phyloP scores from a whole-genome alignment of 306 rosid species.

The Lotus japonicus region DNA sequence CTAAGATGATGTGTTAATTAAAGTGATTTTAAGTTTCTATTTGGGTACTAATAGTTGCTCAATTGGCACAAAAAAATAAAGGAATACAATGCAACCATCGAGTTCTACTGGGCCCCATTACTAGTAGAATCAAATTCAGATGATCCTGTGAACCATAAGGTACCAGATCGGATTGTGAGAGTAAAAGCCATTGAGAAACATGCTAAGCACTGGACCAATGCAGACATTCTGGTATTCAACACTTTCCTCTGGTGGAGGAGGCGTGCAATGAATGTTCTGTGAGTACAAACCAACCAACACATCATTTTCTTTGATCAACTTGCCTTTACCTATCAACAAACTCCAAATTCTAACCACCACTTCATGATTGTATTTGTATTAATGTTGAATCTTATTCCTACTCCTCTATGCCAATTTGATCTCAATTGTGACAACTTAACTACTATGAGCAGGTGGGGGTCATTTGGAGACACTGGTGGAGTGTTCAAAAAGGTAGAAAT shows the following conservation, averaged over 20 bases:
- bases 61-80: not conserved
- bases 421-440: not conserved
- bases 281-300: conserved; percentile 10
- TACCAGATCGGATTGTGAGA: conserved; percentile 55
- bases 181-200: conserved; percentile 71
- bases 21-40: not conserved
- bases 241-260: conserved; percentile 88
- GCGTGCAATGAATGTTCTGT: conserved; percentile 50
- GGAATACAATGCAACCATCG: conserved; percentile 73
- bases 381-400: too few species aligned
- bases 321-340: too few species aligned
- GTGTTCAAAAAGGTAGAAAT: conserved; percentile 45
- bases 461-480: conserved; percentile 47
- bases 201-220: conserved; percentile 66
- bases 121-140: conserved; percentile 80
- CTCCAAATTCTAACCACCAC: too few species aligned
- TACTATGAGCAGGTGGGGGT: conserved; percentile 56
- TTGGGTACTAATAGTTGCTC: not conserved
- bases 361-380: too few species aligned
- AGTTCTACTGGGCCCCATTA: conserved; percentile 87
- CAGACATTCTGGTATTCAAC: conserved; percentile 62
- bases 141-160: conserved; percentile 52
- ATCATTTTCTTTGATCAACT: not conserved
- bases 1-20: too few species aligned
- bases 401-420: too few species aligned